Conservation (phyloP, 495 filamentous ascomycete species). For the Neurospora sp. region DNA sequence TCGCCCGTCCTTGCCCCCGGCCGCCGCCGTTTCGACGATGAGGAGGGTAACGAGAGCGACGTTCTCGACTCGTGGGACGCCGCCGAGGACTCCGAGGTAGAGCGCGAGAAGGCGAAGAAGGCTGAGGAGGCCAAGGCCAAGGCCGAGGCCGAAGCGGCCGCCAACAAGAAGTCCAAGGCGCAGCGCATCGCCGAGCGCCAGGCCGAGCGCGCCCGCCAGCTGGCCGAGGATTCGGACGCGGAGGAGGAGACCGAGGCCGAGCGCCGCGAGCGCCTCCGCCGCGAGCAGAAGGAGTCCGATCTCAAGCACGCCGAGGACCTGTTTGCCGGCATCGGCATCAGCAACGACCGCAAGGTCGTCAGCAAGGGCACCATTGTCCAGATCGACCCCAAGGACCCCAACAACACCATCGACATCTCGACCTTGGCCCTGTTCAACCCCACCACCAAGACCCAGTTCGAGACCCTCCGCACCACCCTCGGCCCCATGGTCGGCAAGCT, state of each 20-base stretch:
- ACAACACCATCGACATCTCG: constrained; percentile 68
- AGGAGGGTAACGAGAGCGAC: constrained; percentile 77
- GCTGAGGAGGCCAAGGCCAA: constrained; percentile 80
- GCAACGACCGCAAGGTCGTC: constrained; percentile 49
- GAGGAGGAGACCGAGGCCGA: constrained; percentile 62
- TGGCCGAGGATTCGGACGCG: constrained; percentile 44
- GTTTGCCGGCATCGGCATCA: constrained; percentile 70
- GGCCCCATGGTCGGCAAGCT: constrained; percentile 63
- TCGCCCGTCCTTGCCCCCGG: constrained; percentile 46
- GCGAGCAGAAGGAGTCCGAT: constrained; percentile 78
- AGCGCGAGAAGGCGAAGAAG: constrained; percentile 87
- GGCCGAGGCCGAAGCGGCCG: constrained; percentile 81
- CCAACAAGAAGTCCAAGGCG: constrained; percentile 81
- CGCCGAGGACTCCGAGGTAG: constrained; percentile 91
- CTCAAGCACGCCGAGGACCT: constrained; percentile 86
- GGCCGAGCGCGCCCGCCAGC: not conserved
- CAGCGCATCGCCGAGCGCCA: constrained; percentile 76
- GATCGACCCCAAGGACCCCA: constrained; percentile 58
- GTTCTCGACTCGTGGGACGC: constrained; percentile 97
- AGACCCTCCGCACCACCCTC: constrained; percentile 59
- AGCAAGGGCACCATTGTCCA: constrained; percentile 53
- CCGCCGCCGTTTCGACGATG: constrained; percentile 75
- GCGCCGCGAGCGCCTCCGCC: constrained; percentile 59
- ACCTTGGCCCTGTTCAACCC: constrained; percentile 81
- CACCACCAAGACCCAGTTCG: constrained; percentile 73